These are phyloP conservation scores for Lepidium didymum DNA, from an alignment of 345 rosid genomes.

Conservation along the genomic window DNA sequence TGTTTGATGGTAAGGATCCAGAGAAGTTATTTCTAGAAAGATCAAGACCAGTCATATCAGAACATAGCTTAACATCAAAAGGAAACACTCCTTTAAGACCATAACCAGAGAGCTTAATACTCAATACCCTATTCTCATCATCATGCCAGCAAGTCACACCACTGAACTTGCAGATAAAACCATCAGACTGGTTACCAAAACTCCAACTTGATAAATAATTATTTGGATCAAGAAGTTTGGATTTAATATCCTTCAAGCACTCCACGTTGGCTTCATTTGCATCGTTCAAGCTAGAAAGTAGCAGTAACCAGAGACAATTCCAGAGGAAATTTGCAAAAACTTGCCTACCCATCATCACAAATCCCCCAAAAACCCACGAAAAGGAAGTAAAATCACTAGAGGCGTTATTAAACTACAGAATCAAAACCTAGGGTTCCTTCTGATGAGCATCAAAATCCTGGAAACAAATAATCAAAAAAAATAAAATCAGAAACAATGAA, in stretches of 20 bases:
- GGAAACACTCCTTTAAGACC: constrained; percentile 74
- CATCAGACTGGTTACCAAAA: constrained; percentile 49
- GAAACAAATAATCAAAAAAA: background rate
- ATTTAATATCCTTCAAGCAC: constrained; percentile 41
- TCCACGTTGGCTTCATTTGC: constrained; percentile 37
- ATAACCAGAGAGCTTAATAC: constrained; percentile 52
- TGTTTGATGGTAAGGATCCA: constrained; percentile 50
- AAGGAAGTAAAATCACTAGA: constrained; percentile 4
- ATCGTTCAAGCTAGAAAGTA: constrained; percentile 31
- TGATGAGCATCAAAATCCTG: constrained; percentile 23
- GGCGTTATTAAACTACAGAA: background rate
- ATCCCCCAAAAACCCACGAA: constrained; percentile 9
- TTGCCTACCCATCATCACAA: constrained; percentile 25
- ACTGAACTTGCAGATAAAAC: constrained; percentile 63
- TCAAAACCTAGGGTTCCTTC: constrained; percentile 2
- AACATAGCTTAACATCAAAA: constrained; percentile 34
- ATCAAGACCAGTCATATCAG: constrained; percentile 59
- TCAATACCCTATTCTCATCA: constrained; percentile 74
- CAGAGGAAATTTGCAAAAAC: constrained; percentile 13
- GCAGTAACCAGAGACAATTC: constrained; percentile 33
- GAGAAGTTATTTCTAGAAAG: constrained; percentile 63
- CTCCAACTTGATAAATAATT: constrained; percentile 46
- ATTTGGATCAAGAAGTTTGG: constrained; percentile 44
- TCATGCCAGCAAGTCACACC: constrained; percentile 96
- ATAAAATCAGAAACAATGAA: background rate